Evolutionary conservation across 495 filamentous ascomycete species (phyloP).

Genomic region (Penicillium robsamsonii): DNA sequence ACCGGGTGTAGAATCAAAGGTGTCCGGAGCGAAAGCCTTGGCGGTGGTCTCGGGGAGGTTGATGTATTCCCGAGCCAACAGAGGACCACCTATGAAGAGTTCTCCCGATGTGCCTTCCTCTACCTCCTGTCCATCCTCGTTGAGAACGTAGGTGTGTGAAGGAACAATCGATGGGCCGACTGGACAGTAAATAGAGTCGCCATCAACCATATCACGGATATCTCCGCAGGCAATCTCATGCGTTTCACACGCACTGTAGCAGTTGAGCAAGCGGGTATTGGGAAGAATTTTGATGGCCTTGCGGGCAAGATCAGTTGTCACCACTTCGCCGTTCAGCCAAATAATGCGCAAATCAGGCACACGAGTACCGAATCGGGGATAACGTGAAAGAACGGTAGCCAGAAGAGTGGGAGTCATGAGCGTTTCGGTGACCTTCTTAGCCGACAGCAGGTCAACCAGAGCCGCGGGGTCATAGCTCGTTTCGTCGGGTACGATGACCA

Average conservation of each 20-base stretch:
- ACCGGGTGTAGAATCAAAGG: constrained; percentile 50
- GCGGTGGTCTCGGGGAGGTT: constrained; percentile 76
- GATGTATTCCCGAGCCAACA: constrained; percentile 79
- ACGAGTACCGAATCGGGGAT: constrained; percentile 53
- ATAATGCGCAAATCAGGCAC: constrained; percentile 59
- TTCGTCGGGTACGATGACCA: constrained; percentile 64
- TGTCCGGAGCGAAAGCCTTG: constrained; percentile 62
- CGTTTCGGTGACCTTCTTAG: constrained; percentile 61
- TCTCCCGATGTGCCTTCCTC: constrained; percentile 72
- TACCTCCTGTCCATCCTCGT: constrained; percentile 53
- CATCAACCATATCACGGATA: constrained; percentile 58
- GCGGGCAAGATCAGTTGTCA: constrained; percentile 63
- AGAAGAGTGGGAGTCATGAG: constrained; percentile 73
- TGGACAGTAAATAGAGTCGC: constrained; percentile 54
- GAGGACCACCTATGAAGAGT: constrained; percentile 74
- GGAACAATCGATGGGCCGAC: constrained; percentile 61
- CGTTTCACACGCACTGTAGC: constrained; percentile 70
- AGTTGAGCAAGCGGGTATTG: constrained; percentile 62
- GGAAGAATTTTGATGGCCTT: constrained; percentile 60
- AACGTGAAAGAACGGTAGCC: constrained; percentile 59
- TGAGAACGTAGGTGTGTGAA: constrained; percentile 58
- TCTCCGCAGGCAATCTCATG: constrained; percentile 72
- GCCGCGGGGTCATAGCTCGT: constrained; percentile 65
- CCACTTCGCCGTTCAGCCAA: constrained; percentile 72
- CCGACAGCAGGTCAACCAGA: constrained; percentile 60